Percentiles rank a stretch among this genome's conserved stretches.
Evolutionary conservation across 2,329 filamentous ascomycete species (phyloP).

Genomic region (Metarhizium rileyi): DNA sequence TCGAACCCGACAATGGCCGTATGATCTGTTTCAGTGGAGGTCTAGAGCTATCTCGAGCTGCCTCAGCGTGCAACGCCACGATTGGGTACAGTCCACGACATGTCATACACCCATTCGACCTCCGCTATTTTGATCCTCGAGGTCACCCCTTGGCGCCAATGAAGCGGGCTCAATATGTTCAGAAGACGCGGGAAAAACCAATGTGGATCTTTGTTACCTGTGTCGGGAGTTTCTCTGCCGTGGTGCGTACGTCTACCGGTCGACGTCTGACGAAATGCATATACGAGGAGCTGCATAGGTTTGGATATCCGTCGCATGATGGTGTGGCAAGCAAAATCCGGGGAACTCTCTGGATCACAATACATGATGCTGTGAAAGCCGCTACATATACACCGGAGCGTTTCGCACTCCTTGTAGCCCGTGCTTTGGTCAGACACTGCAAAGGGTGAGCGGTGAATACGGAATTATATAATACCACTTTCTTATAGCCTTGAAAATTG

Average conservation of each 20-base stretch:
- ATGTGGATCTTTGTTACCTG: conserved; percentile 23
- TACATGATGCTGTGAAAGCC: conserved; percentile 12
- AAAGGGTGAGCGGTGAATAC: not conserved
- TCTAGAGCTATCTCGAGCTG: conserved; percentile 7
- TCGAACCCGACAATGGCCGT: conserved; percentile 15
- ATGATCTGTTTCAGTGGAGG: conserved; percentile 8
- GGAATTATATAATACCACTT: not conserved
- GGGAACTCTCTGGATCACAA: conserved; percentile 17
- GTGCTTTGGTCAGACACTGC: conserved; percentile 7
- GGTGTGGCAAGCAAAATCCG: conserved; percentile 9
- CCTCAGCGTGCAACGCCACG: conserved; percentile 12
- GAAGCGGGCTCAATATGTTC: conserved; percentile 18
- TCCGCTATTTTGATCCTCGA: conserved; percentile 21
- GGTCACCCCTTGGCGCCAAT: conserved; percentile 21
- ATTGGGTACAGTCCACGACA: conserved; percentile 19
- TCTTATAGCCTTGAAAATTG: not conserved
- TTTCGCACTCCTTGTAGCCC: conserved; percentile 14
- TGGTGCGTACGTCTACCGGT: conserved; percentile 18
- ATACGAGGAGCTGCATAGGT: conserved; percentile 16
- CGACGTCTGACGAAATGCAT: conserved; percentile 18
- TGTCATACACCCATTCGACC: conserved; percentile 23
- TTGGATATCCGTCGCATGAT: conserved; percentile 14
- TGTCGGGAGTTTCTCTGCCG: conserved; percentile 6
- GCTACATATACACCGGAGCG: conserved; percentile 7
- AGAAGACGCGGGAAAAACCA: conserved; percentile 16